Percentiles rank a stretch among this genome's conserved stretches.
phyloP scores from a whole-genome alignment of 148 eudicot species.

The Amaranthus cruentus region DNA sequence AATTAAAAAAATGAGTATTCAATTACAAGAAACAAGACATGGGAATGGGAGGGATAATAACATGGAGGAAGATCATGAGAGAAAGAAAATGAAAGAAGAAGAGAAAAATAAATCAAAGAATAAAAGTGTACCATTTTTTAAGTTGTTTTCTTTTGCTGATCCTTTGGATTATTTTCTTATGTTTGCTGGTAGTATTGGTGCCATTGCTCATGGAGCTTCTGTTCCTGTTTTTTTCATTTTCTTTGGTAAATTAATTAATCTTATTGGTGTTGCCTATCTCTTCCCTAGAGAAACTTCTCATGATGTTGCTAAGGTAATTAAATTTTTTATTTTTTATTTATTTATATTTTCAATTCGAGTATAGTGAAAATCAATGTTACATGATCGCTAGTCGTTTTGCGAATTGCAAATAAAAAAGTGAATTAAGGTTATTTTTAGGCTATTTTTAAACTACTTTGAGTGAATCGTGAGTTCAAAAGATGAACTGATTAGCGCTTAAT shows the following conservation, averaged over 20 bases:
- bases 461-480: too few species aligned
- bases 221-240: slow-evolving; percentile 93
- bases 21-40: slow-evolving; percentile 19
- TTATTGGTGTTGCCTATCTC: slow-evolving; percentile 79
- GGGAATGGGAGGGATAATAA: neutral
- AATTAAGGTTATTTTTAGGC: too few species aligned
- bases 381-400: too few species aligned
- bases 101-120: neutral
- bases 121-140: slow-evolving; percentile 40
- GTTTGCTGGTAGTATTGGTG: slow-evolving; percentile 72
- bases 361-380: neutral
- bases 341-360: too few species aligned
- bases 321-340: neutral
- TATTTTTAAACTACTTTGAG: too few species aligned
- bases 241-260: slow-evolving; percentile 83
- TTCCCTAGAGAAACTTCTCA: slow-evolving; percentile 86
- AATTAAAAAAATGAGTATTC: slow-evolving; percentile 21
- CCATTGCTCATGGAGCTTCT: slow-evolving; percentile 74
- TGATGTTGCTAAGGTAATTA: slow-evolving; percentile 64
- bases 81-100: slow-evolving; percentile 9
- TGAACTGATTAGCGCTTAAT: too few species aligned
- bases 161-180: slow-evolving; percentile 61
- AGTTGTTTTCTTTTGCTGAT: slow-evolving; percentile 67
- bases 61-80: neutral
- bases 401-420: too few species aligned